A percentile compares a stretch with the other conserved stretches of the same genome.
phyloP scores from a whole-genome alignment of 257 asterid species.

The Solanum peruvianum region DNA sequence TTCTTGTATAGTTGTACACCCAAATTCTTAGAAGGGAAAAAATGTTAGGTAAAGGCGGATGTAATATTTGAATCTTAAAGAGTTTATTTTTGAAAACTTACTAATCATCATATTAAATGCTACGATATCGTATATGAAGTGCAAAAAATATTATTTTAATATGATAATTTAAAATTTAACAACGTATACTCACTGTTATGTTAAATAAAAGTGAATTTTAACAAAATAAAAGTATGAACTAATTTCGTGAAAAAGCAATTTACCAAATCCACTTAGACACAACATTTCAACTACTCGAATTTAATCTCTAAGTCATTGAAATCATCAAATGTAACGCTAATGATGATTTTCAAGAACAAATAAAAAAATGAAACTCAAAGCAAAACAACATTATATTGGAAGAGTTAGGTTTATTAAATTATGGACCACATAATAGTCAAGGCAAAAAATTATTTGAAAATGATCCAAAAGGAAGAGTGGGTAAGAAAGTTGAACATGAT shows the following conservation, averaged over 20 bases:
- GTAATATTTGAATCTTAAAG: neutral
- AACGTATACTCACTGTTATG: neutral
- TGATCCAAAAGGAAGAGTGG: neutral
- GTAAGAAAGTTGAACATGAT: constrained; percentile 4
- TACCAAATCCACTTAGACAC: neutral
- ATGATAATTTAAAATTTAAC: neutral
- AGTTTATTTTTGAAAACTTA: neutral
- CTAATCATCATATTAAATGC: neutral
- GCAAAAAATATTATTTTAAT: neutral
- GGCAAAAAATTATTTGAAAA: constrained; percentile 4
- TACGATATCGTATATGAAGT: neutral
- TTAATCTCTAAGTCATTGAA: neutral
- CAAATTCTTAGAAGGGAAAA: neutral
- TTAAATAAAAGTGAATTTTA: neutral
- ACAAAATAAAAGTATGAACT: neutral
- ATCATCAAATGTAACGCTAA: neutral
- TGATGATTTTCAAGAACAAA: neutral
- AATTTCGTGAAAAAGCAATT: neutral
- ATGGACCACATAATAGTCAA: neutral
- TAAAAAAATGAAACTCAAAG: neutral
- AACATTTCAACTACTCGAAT: neutral
- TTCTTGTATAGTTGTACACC: neutral
- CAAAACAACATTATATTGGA: neutral
- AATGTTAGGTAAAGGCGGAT: neutral
- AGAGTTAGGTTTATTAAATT: neutral